Conservation (phyloP, 345 rosid genomes). For the Salix purpurea region DNA sequence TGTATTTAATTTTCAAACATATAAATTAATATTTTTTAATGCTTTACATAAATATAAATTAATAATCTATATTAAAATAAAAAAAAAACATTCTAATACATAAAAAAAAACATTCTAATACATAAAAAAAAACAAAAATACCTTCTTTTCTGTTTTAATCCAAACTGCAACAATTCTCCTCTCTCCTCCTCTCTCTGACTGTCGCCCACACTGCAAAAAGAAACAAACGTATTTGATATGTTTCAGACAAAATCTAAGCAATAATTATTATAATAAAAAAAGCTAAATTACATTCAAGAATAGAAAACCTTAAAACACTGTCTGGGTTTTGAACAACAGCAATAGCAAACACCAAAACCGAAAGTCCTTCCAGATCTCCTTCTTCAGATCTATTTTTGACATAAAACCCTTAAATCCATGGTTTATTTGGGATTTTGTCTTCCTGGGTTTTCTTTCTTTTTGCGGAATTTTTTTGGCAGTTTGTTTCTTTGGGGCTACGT, state of each 20-base stretch:
- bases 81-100: too few relatives aligned
- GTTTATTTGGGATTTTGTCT: not conserved
- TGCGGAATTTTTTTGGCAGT: not conserved
- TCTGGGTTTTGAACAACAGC: not conserved
- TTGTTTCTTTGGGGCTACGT: slow-evolving; percentile 4
- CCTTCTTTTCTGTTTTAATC: not conserved
- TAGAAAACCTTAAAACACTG: not conserved
- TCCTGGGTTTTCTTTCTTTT: not conserved
- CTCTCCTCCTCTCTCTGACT: not conserved
- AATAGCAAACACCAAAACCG: not conserved
- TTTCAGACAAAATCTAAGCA: not conserved
- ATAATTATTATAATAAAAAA: not conserved
- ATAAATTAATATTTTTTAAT: too few relatives aligned
- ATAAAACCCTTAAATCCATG: slow-evolving; percentile 20
- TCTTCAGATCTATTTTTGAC: slow-evolving; percentile 23
- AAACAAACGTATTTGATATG: not conserved
- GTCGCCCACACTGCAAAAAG: not conserved
- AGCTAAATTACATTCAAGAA: not conserved
- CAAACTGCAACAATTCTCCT: not conserved
- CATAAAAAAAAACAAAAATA: not conserved
- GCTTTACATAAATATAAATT: too few relatives aligned
- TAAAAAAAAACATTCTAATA: too few relatives aligned
- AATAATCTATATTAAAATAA: too few relatives aligned
- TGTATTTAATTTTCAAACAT: too few relatives aligned
- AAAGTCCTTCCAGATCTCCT: not conserved